phyloP scores from a whole-genome alignment of 352 stramenopile species.

The Globisporangium solare region DNA sequence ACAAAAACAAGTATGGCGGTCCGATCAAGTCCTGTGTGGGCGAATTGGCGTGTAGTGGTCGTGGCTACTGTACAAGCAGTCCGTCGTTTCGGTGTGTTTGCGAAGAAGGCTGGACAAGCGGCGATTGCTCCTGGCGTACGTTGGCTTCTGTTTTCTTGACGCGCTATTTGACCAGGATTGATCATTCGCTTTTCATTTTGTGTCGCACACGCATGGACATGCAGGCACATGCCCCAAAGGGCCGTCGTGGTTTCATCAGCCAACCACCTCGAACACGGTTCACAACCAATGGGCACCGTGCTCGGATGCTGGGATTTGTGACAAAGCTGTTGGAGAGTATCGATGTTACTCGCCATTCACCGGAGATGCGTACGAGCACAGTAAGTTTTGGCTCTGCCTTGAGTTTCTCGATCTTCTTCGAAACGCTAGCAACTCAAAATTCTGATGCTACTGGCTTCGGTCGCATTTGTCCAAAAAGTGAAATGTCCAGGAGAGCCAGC shows the following conservation, averaged over 20 bases:
- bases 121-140: slow-evolving; percentile 63
- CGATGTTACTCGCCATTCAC: slow-evolving; percentile 55
- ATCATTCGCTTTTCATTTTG: background rate
- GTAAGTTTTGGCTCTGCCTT: slow-evolving; percentile 17
- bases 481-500: slow-evolving; percentile 45
- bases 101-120: slow-evolving; percentile 50
- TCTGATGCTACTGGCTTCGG: background rate
- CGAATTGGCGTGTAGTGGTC: slow-evolving; percentile 68
- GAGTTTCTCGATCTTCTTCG: no score
- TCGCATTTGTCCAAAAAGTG: slow-evolving; percentile 22
- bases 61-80: slow-evolving; percentile 53
- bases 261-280: slow-evolving; percentile 35
- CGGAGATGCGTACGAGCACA: slow-evolving; percentile 48
- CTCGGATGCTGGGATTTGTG: slow-evolving; percentile 60
- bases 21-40: slow-evolving; percentile 53
- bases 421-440: background rate
- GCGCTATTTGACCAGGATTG: background rate
- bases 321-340: slow-evolving; percentile 48
- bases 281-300: slow-evolving; percentile 51
- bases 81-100: slow-evolving; percentile 61
- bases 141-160: background rate
- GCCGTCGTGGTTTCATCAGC: slow-evolving; percentile 54
- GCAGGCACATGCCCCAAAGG: slow-evolving; percentile 60
- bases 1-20: slow-evolving; percentile 71
- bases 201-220: background rate